Evolutionary conservation across 2,329 filamentous ascomycete species (phyloP).

Genomic region (Colletotrichum tamarilloi): DNA sequence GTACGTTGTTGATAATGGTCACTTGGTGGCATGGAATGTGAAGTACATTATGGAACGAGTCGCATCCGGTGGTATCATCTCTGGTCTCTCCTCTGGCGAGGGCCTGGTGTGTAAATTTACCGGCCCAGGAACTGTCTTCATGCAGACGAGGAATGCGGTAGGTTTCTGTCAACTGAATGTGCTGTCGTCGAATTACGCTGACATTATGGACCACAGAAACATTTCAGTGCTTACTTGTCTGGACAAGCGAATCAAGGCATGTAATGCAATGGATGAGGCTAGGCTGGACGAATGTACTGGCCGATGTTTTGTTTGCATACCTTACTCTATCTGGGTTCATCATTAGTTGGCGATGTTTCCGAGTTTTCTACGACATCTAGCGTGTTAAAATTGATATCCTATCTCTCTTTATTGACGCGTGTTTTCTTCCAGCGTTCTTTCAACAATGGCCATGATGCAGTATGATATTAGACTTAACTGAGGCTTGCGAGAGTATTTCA

Average conservation of each 20-base stretch:
- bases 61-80: conserved; percentile 92
- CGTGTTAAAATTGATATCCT: conserved; percentile 11
- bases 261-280: conserved; percentile 18
- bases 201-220: conserved; percentile 49
- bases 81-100: conserved; percentile 83
- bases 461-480: not conserved
- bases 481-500: not conserved
- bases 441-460: not conserved
- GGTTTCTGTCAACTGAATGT: conserved; percentile 42
- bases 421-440: not conserved
- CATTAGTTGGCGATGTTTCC: not conserved
- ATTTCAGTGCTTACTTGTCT: conserved; percentile 64
- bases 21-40: conserved; percentile 96
- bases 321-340: not conserved
- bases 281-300: not conserved
- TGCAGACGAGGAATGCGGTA: conserved; percentile 90
- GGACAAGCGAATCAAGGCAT: conserved; percentile 53
- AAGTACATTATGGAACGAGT: conserved; percentile 93
- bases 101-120: conserved; percentile 95
- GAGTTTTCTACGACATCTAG: not conserved
- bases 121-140: conserved; percentile 88
- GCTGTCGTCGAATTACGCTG: not conserved
- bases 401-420: not conserved
- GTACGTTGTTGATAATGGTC: conserved; percentile 93
- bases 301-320: not conserved